A percentile compares a stretch with the other conserved stretches of the same genome.
Conservation (phyloP, 345 rosid species). For the Eucalyptus regnans region DNA sequence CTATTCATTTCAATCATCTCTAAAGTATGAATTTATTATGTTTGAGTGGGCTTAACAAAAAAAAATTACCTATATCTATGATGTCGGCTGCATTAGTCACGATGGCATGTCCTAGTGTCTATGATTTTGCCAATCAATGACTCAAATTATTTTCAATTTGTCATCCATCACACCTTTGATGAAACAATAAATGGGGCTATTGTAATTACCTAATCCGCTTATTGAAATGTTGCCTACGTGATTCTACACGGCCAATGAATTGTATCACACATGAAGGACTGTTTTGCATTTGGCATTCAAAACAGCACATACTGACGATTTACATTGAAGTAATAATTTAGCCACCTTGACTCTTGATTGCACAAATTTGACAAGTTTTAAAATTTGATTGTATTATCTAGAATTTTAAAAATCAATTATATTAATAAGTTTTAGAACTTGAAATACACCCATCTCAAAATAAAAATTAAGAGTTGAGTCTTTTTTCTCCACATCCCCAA, state of each 20-base stretch:
- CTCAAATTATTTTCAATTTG: neutral
- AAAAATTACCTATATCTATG: neutral
- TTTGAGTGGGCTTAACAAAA: neutral
- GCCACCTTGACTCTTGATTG: fast-evolving
- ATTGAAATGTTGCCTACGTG: no score
- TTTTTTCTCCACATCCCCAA: no score
- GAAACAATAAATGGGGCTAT: neutral
- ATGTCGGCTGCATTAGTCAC: neutral
- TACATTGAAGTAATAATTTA: no score
- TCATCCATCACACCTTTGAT: neutral
- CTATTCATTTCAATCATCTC: neutral
- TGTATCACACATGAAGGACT: no score
- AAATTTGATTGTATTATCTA: fast-evolving
- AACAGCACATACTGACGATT: fast-evolving
- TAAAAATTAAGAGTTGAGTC: no score
- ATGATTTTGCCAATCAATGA: neutral
- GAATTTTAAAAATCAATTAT: fast-evolving
- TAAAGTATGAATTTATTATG: neutral
- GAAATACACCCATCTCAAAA: no score
- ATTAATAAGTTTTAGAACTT: no score
- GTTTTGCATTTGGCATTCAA: no score
- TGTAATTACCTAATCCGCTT: no score
- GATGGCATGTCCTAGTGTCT: neutral
- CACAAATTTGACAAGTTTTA: fast-evolving
- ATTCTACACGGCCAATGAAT: no score